Conservation (phyloP, 2,329 filamentous ascomycete genomes). For the Verticillium isaacii region DNA sequence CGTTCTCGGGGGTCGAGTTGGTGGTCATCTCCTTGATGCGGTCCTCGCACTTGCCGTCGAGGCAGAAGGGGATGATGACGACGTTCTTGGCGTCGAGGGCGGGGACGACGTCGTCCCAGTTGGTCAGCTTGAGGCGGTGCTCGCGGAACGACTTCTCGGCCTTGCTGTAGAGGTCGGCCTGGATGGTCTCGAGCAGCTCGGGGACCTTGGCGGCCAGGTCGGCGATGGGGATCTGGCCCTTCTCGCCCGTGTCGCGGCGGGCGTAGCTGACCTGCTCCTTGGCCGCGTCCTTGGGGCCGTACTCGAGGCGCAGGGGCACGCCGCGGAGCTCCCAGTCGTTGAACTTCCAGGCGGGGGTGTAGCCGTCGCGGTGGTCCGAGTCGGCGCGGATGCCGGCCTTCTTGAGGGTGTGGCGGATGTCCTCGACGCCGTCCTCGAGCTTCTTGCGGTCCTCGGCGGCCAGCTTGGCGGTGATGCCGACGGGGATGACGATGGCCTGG, state of each 20-base stretch:
- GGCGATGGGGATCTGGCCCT: slow-evolving; percentile 71
- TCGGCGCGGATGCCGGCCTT: slow-evolving; percentile 73
- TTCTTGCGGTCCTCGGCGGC: slow-evolving; percentile 72
- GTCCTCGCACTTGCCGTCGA: slow-evolving; percentile 79
- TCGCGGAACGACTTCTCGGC: slow-evolving; percentile 74
- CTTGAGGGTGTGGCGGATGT: slow-evolving; percentile 64
- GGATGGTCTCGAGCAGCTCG: slow-evolving; percentile 82
- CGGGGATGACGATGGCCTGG: slow-evolving; percentile 84
- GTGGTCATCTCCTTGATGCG: slow-evolving; percentile 91
- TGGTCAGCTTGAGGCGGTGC: slow-evolving; percentile 74
- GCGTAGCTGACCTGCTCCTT: slow-evolving; percentile 80
- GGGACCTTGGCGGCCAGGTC: slow-evolving; percentile 72
- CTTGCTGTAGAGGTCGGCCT: slow-evolving; percentile 71
- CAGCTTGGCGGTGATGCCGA: slow-evolving; percentile 87
- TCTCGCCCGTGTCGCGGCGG: slow-evolving; percentile 81
- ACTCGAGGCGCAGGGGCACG: slow-evolving; percentile 89
- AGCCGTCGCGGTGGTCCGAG: slow-evolving; percentile 80
- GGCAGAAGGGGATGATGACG: slow-evolving; percentile 85
- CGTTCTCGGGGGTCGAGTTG: slow-evolving; percentile 45
- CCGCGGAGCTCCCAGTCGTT: slow-evolving; percentile 98
- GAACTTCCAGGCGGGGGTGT: slow-evolving; percentile 97
- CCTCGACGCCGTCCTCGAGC: slow-evolving; percentile 71
- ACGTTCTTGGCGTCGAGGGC: slow-evolving; percentile 90
- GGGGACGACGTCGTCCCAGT: slow-evolving; percentile 90
- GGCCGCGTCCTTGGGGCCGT: slow-evolving; percentile 89